Evolutionary conservation across 257 asterid genomes (phyloP), one percentile per base, ranked within the genome.

Genomic region (Lycium ferocissimum): DNA sequence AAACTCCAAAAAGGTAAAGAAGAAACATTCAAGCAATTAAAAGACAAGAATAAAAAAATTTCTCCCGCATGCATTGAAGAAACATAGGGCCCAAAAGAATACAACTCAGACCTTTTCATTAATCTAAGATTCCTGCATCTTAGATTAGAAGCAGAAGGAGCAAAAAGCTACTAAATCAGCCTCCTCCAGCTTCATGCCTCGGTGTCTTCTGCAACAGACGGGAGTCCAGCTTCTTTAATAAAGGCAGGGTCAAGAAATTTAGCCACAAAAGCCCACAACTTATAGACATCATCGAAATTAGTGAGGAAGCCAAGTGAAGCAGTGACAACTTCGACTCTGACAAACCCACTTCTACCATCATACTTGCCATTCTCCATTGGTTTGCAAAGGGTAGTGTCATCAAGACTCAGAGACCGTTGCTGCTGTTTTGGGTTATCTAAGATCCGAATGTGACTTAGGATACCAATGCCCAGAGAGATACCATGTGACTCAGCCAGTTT

Each of bases 241-340:
- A 95, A 95, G 5, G 88, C 85, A 0, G 99, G 99, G 65, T 95
- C 94, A 40, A 97, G 96, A 92, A 97, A 97, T 75, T 91, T 95
- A 1, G 98, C 99, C 85, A 95, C 98, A 56, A 97, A 97, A 13
- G 95, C 97, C 99, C 99, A 97, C 91, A 97, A 87, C 87, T 95
- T 95, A 43, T 93, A 97, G n/a, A 95, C 99, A 84, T 97, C 99
- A 26, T 92, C 98, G 63, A 97, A 97, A 88, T 97, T 93, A 11
- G 95, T 91, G 89, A 97, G 84, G 82, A 97, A 97, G 57, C 98
- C 93, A 65, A 97, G 98, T 14, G 99, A 97, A 81, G 99, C 99
- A 69, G 99, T 97, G 70, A 97, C 98, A 63, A 97, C 99, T 86
- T 97, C 99, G 7, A 95, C 99, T 84, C 98, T 90, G 65, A 97